A percentile compares a stretch with the other conserved stretches of the same genome.
These are phyloP conservation scores for Dipsacomyces acuminosporus DNA, from an alignment of 371 early-diverging fungal species.

Conservation along the genomic window DNA sequence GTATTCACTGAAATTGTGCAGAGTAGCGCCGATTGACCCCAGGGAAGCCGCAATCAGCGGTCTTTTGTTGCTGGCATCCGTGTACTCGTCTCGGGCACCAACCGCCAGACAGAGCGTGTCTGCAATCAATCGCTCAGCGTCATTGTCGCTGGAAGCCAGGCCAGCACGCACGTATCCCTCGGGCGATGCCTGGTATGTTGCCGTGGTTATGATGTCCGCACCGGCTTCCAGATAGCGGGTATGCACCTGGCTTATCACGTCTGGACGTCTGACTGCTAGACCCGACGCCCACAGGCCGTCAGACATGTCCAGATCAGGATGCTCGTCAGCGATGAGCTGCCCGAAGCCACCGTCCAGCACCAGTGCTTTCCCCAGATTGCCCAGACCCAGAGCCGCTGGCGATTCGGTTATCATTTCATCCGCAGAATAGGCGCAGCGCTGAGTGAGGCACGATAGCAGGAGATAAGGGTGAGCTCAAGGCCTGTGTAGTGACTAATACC, in stretches of 20 bases:
- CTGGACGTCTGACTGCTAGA: slow-evolving; percentile 15
- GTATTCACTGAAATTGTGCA: slow-evolving; percentile 38
- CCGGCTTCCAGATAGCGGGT: slow-evolving; percentile 23
- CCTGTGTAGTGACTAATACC: too few species aligned
- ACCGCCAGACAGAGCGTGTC: slow-evolving; percentile 10
- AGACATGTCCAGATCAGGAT: slow-evolving; percentile 5
- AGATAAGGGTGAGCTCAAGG: too few species aligned
- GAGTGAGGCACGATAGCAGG: too few species aligned
- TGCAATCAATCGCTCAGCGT: slow-evolving; percentile 8
- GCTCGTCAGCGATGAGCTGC: slow-evolving; percentile 20
- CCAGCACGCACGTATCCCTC: slow-evolving; percentile 15
- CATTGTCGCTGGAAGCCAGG: slow-evolving; percentile 8
- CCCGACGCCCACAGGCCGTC: slow-evolving; percentile 27
- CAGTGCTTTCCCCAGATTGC: slow-evolving; percentile 1
- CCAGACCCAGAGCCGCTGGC: too few species aligned
- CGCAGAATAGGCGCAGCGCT: too few species aligned
- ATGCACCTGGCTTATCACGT: slow-evolving; percentile 14
- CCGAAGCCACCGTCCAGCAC: slow-evolving; percentile 30
- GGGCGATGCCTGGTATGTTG: slow-evolving; percentile 28
- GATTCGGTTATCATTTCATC: too few species aligned
- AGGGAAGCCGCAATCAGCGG: slow-evolving; percentile 28
- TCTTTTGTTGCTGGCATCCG: background rate
- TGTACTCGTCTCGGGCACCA: slow-evolving; percentile 14
- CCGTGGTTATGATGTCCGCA: slow-evolving; percentile 32
- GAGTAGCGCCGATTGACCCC: slow-evolving; percentile 41